These are phyloP conservation scores for Aspergillus heteromorphus DNA, from an alignment of 495 filamentous ascomycete species.

Conservation along the genomic window DNA sequence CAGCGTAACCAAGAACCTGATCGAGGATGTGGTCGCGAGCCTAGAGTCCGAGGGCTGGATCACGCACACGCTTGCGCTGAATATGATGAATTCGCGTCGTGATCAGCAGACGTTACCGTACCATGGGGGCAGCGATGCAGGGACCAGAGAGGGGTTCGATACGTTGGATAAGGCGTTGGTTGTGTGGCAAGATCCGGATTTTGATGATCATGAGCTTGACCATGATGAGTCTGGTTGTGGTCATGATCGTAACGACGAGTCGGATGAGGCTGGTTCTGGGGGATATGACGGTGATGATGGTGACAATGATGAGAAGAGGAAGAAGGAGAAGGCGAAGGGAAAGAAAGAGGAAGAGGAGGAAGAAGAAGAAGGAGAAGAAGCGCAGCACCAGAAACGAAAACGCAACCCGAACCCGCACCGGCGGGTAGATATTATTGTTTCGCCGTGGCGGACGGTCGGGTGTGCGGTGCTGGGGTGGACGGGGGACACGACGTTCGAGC, in stretches of 20 bases:
- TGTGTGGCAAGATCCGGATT: slow-evolving; percentile 82
- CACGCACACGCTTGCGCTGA: slow-evolving; percentile 74
- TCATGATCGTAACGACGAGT: too few relatives aligned
- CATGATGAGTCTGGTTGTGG: too few relatives aligned
- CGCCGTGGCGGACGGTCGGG: slow-evolving; percentile 80
- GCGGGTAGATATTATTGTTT: slow-evolving; percentile 89
- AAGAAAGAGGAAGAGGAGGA: too few relatives aligned
- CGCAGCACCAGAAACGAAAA: slow-evolving; percentile 9
- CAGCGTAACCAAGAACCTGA: slow-evolving; percentile 54
- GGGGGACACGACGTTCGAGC: slow-evolving; percentile 81
- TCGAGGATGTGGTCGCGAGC: slow-evolving; percentile 60
- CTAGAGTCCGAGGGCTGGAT: slow-evolving; percentile 67
- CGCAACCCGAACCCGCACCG: slow-evolving; percentile 74
- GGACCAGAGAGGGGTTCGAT: slow-evolving; percentile 53
- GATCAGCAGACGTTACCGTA: slow-evolving; percentile 63
- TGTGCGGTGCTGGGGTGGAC: slow-evolving; percentile 88
- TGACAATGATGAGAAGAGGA: too few relatives aligned
- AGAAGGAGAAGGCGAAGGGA: too few relatives aligned
- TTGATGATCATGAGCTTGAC: slow-evolving; percentile 1
- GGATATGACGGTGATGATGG: too few relatives aligned
- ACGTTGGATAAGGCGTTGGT: slow-evolving; percentile 86
- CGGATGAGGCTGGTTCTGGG: too few relatives aligned
- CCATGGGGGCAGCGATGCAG: slow-evolving; percentile 25
- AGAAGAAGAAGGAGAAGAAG: background rate
- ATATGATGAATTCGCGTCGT: slow-evolving; percentile 59